Base-by-base conservation (phyloP, 2,329 filamentous ascomycete species). In the Ophiostoma perfectum region DNA sequence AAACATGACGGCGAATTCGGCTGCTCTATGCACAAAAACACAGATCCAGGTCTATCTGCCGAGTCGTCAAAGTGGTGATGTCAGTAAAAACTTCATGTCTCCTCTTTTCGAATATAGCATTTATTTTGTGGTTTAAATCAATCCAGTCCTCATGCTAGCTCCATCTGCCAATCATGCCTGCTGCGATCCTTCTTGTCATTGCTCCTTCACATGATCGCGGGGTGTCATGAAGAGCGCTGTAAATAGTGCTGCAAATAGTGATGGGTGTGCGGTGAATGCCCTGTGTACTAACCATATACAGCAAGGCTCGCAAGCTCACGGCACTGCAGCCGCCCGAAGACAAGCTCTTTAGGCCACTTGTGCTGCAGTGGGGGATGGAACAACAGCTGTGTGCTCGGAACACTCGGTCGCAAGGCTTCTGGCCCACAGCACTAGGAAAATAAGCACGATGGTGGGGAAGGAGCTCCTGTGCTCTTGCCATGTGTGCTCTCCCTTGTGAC, bases 381-480 rank as follows among this genome's bases (percentile, higher is more conserved):
- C 44, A 66, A n/a, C 47, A 64, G 49, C 66, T 39, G 27, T 27
- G 27, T 27, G 38, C 45, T 67, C 68, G 68, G 68, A 69, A 67
- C 60, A 55, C 38, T 69, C 68, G 68, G 68, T 45, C 65, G 14
- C 62, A 65, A 64, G 44, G 63, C 67, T 62, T 27, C 58, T 47
- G 44, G 58, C 18, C 44, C 58, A 44, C 55, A 41, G 44, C 14
- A 41, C 44, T 42, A 44, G 44, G 44, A 67, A 45, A 64, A 58
- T 38, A 38, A 38, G 60, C 41, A 49, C 42, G 36, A 12, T 64
- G 41, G 62, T 65, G 47, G 63, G 60, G 67, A 16, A 42, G 45
- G 27, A 67, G 60, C 66, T 67, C 41, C 36, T 45, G 27, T 27
- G 27, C 6, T 45, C 42, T 45, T 45, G 42, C 14, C 47, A 16